These are phyloP conservation scores for Pontederia paniculata DNA, from an alignment of 176 grass and related monocot species.

Conservation along the genomic window DNA sequence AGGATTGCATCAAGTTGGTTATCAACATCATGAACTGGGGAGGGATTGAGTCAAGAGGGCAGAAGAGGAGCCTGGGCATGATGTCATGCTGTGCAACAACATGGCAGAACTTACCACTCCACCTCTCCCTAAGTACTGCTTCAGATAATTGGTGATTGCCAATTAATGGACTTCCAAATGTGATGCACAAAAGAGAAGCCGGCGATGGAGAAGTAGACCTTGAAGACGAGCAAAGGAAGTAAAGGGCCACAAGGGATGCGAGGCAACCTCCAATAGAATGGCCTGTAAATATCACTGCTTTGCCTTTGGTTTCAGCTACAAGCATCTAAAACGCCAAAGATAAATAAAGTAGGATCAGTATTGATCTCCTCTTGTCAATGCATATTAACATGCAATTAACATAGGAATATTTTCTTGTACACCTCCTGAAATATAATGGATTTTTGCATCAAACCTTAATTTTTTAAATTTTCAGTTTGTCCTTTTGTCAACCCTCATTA, in stretches of 20 bases:
- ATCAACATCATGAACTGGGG: constrained; percentile 13
- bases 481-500: no score
- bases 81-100: constrained; percentile 66
- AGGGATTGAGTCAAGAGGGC: constrained; percentile 33
- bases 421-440: no score
- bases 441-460: no score
- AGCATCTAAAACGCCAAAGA: constrained; percentile 33
- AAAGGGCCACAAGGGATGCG: constrained; percentile 47
- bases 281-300: constrained; percentile 74
- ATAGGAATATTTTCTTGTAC: constrained; percentile 6
- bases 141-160: constrained; percentile 60
- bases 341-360: background rate
- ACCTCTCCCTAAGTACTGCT: constrained; percentile 60
- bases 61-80: constrained; percentile 71
- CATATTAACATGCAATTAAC: background rate
- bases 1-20: constrained; percentile 35
- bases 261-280: constrained; percentile 68
- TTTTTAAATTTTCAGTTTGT: no score
- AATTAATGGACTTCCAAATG: constrained; percentile 63
- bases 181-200: constrained; percentile 53
- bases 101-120: constrained; percentile 69
- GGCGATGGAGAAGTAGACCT: constrained; percentile 17
- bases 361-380: background rate
- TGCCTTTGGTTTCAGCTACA: constrained; percentile 52
- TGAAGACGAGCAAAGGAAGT: constrained; percentile 57